phyloP scores from a whole-genome alignment of 352 stramenopile genomes.

The Globisporangium abappressorium region DNA sequence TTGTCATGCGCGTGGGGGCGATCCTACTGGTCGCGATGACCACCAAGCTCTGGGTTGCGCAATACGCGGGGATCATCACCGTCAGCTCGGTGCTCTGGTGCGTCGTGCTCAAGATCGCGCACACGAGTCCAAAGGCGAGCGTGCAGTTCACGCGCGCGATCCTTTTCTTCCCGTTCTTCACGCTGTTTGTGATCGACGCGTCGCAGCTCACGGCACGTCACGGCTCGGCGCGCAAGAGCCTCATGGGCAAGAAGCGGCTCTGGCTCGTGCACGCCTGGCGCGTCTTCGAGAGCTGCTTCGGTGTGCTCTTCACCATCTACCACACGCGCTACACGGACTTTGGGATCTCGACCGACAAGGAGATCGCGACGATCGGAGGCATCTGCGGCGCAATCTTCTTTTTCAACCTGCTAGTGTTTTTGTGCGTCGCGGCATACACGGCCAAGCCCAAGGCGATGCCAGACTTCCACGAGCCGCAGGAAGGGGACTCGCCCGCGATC shows the following conservation, averaged over 20 bases:
- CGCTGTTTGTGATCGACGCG: slow-evolving; percentile 55
- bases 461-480: slow-evolving; percentile 2
- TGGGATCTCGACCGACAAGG: slow-evolving; percentile 34
- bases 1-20: slow-evolving; percentile 47
- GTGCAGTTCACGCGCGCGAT: slow-evolving; percentile 45
- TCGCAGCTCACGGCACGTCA: slow-evolving; percentile 35
- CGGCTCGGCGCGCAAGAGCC: slow-evolving; percentile 29
- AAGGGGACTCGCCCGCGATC: slow-evolving; percentile 15
- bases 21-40: slow-evolving; percentile 73
- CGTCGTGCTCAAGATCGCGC: slow-evolving; percentile 35
- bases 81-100: slow-evolving; percentile 33
- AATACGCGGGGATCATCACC: slow-evolving; percentile 36
- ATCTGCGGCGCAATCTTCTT: slow-evolving; percentile 40
- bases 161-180: slow-evolving; percentile 68
- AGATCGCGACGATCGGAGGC: slow-evolving; percentile 33
- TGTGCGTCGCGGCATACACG: slow-evolving; percentile 13
- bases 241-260: slow-evolving; percentile 33
- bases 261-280: slow-evolving; percentile 50
- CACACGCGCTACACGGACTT: slow-evolving; percentile 65
- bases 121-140: slow-evolving; percentile 26
- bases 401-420: slow-evolving; percentile 27
- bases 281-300: slow-evolving; percentile 47
- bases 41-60: slow-evolving; percentile 36
- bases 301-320: slow-evolving; percentile 33
- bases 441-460: slow-evolving; percentile 13